These are phyloP conservation scores for Talaromyces sp. DNA, from an alignment of 2,329 filamentous ascomycete genomes.

Conservation along the genomic window DNA sequence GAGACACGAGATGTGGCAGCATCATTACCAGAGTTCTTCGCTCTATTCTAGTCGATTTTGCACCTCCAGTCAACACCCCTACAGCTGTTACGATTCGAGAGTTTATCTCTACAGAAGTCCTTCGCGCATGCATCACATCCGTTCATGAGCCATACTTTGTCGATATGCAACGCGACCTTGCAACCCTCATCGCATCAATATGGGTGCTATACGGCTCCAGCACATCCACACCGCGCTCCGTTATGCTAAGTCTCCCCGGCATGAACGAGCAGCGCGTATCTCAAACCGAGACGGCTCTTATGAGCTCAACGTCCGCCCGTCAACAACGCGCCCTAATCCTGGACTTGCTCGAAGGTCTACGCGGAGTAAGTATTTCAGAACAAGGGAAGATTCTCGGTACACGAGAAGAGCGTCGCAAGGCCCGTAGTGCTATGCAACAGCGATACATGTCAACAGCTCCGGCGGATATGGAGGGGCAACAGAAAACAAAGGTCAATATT, in stretches of 20 bases:
- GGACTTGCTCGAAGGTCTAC: slow-evolving; percentile 78
- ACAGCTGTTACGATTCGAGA: slow-evolving; percentile 71
- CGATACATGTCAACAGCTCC: slow-evolving; percentile 40
- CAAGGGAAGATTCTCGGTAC: slow-evolving; percentile 71
- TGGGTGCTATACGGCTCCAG: slow-evolving; percentile 69
- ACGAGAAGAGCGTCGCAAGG: slow-evolving; percentile 41
- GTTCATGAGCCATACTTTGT: slow-evolving; percentile 96
- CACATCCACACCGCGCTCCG: slow-evolving; percentile 66
- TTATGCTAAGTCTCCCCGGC: slow-evolving; percentile 77
- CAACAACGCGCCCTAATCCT: slow-evolving; percentile 78
- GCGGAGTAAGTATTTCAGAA: slow-evolving; percentile 89
- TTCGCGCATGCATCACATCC: slow-evolving; percentile 84
- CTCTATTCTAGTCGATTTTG: slow-evolving; percentile 77
- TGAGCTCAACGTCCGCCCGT: slow-evolving; percentile 57
- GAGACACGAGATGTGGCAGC: slow-evolving; percentile 82
- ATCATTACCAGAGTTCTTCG: slow-evolving; percentile 84
- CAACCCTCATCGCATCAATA: slow-evolving; percentile 80
- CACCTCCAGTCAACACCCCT: slow-evolving; percentile 41
- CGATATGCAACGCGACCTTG: slow-evolving; percentile 89
- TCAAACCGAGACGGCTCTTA: slow-evolving; percentile 58
- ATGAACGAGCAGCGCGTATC: slow-evolving; percentile 68
- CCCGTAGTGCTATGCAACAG: slow-evolving; percentile 41
- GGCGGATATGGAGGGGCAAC: slow-evolving; percentile 41
- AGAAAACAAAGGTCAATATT: slow-evolving; percentile 39
- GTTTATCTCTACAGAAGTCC: slow-evolving; percentile 82